Base-by-base conservation (phyloP, 352 stramenopile genomes). In the Pythium apleroticum region DNA sequence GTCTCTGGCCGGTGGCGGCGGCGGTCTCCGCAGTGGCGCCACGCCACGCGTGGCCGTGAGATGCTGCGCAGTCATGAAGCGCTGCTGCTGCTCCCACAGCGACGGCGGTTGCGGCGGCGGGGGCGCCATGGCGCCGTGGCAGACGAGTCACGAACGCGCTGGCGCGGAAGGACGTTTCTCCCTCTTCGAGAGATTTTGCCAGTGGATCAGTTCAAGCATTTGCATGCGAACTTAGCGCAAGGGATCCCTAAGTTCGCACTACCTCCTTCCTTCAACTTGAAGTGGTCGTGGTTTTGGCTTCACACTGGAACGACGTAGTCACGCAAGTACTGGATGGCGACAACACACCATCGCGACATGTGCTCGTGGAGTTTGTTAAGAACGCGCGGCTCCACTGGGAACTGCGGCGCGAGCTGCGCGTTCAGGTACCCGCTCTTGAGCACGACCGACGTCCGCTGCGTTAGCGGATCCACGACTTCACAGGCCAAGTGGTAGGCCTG, bases 401-500 rank as follows among this genome's bases (percentile, higher is more conserved):
- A 55, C 39, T 33, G 8, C 28, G 57, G 39, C n/a, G 57, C n/a
- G 22, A 37, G 25, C 37, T 46, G 39, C 25, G 10, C 24, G 10
- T 20, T 22, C 14, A 63, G 45, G 15, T 19, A 33, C 3, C 24
- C 31, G 3, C 27, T 35, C 20, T 37, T 27, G 5, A 65, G 9
- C 19, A 65, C 52, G 19, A 60, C 60, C 8, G 60, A 52, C 12
- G 6, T 41, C 24, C 60, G 4, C 27, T 24, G 27, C 22, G 28
- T 22, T 0, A 31, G 37, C 5, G 22, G 39, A 11, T 39, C 17
- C 28, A 17, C 24, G 27, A 46, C 37, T 17, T 24, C 53, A n/a
- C 11, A 27, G 12, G 73, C 17, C 31, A 54, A 39, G 14, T 70
- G 63, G 17, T 58, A 55, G 14, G 41, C 48, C 4, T 41, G 62